Evolutionary conservation across 768 basidiomycete genomes (phyloP).

Genomic region (Tulasnella sp.): DNA sequence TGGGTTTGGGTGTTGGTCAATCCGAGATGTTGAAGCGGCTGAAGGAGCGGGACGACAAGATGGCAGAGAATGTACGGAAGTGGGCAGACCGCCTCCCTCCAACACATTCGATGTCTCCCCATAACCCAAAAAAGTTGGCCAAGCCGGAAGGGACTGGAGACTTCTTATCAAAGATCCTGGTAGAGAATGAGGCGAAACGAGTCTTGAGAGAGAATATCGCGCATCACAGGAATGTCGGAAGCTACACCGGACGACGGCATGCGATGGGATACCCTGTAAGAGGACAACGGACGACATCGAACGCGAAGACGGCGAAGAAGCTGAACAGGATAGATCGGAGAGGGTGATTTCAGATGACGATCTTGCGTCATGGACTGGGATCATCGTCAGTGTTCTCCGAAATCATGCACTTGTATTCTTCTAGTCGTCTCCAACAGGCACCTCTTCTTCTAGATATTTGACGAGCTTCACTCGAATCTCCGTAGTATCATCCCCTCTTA

Average conservation of each 20-base stretch:
- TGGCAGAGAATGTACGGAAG: not conserved
- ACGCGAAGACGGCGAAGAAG: constrained; percentile 81
- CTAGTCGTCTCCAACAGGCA: constrained; percentile 83
- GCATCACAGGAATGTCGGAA: constrained; percentile 88
- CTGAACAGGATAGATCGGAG: constrained; percentile 73
- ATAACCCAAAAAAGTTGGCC: constrained; percentile 23
- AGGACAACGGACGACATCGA: constrained; percentile 85
- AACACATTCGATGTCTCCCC: constrained; percentile 26
- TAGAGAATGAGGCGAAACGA: constrained; percentile 78
- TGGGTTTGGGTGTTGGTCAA: not conserved
- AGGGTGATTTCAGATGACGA: not conserved
- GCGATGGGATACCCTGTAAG: constrained; percentile 89
- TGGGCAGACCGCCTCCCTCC: constrained; percentile 27
- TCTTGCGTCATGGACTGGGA: not conserved
- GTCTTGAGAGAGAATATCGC: constrained; percentile 83
- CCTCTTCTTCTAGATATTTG: constrained; percentile 91
- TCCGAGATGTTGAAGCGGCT: constrained; percentile 11
- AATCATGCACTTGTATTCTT: not conserved
- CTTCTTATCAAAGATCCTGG: constrained; percentile 59
- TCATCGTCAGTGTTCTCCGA: not conserved
- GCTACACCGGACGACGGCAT: constrained; percentile 85
- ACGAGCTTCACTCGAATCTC: constrained; percentile 85
- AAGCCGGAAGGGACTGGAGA: constrained; percentile 31
- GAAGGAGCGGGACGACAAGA: not conserved
- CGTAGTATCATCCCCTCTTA: constrained; percentile 88